Evolutionary conservation across 495 filamentous ascomycete species (phyloP).

Genomic region (Copromyces sp.): DNA sequence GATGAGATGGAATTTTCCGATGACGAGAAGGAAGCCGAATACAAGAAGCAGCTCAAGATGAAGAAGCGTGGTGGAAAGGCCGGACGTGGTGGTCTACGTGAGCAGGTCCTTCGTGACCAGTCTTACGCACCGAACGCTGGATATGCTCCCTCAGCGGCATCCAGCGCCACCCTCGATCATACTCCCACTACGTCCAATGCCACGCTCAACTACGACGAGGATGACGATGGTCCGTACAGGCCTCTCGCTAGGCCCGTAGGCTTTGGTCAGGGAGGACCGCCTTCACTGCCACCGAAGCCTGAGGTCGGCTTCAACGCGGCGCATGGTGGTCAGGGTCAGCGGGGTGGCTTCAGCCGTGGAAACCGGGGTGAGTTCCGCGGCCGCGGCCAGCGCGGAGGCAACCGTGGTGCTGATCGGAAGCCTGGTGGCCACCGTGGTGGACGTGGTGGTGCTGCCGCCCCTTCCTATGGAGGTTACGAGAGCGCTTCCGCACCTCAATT

Average conservation of each 20-base stretch:
- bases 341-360: conserved; percentile 28
- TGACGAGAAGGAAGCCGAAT: conserved; percentile 82
- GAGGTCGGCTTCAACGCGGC: conserved; percentile 9
- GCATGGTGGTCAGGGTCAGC: conserved; percentile 9
- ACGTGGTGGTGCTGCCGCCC: neutral
- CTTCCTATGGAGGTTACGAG: conserved; percentile 1
- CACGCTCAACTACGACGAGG: conserved; percentile 44
- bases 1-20: conserved; percentile 92
- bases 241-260: conserved; percentile 55
- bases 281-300: conserved; percentile 27
- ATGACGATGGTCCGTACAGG: conserved; percentile 59
- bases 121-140: neutral
- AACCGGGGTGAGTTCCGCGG: conserved; percentile 28
- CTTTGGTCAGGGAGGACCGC: conserved; percentile 32
- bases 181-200: conserved; percentile 2
- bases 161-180: conserved; percentile 22
- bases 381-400: conserved; percentile 36
- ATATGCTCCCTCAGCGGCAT: conserved; percentile 12
- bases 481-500: conserved; percentile 2
- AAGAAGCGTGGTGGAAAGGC: conserved; percentile 44
- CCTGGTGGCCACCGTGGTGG: conserved; percentile 19
- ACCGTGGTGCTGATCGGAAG: conserved; percentile 18
- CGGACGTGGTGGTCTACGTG: conserved; percentile 15
- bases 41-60: conserved; percentile 52
- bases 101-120: conserved; percentile 7